These are phyloP conservation scores for Spongospora subterranea DNA, from an alignment of 208 protist species.

Conservation along the genomic window DNA sequence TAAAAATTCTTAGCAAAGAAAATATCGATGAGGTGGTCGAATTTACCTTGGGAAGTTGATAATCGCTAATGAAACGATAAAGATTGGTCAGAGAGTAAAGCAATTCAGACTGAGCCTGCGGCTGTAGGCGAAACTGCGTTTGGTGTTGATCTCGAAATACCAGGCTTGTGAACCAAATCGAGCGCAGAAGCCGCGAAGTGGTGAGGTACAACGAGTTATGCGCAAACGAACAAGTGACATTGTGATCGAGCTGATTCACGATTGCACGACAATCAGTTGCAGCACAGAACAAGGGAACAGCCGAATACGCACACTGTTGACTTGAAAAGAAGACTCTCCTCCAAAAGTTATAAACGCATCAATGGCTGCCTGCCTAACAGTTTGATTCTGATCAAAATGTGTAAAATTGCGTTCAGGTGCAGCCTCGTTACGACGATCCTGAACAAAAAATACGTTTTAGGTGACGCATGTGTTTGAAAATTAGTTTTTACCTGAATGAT, in stretches of 20 bases:
- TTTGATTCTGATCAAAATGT: background rate
- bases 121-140: background rate
- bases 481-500: too few species aligned
- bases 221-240: background rate
- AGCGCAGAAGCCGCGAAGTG: background rate
- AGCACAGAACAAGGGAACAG: background rate
- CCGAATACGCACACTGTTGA: background rate
- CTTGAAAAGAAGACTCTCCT: background rate
- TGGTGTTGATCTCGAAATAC: background rate
- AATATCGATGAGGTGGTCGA: background rate
- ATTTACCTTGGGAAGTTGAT: background rate
- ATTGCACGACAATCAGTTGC: background rate
- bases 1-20: background rate
- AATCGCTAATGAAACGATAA: constrained; percentile 24
- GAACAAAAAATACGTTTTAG: too few species aligned
- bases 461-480: too few species aligned
- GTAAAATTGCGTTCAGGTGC: too few species aligned
- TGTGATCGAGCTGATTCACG: background rate
- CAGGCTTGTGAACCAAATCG: background rate
- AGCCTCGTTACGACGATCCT: too few species aligned
- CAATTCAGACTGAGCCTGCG: background rate
- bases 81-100: background rate
- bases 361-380: constrained; percentile 22
- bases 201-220: background rate
- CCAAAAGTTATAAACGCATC: background rate